phyloP scores from a whole-genome alignment of 352 stramenopile genomes.

The Globisporangium lucens region DNA sequence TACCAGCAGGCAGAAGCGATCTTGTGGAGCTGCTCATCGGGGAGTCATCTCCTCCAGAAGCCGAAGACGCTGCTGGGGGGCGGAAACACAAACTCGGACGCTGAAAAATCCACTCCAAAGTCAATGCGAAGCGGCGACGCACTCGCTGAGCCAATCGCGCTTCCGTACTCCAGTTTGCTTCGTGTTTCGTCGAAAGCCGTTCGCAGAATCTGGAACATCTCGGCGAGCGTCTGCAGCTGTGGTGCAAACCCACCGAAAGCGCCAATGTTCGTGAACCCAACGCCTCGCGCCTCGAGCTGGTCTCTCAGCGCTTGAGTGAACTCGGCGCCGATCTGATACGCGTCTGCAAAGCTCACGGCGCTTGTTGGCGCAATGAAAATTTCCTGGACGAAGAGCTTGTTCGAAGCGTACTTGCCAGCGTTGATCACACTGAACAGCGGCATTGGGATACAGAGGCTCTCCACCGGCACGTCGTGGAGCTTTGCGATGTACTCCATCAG shows the following conservation, averaged over 20 bases:
- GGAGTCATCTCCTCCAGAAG: background rate
- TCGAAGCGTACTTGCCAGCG: conserved; percentile 54
- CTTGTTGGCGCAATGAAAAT: conserved; percentile 54
- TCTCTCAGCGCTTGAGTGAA: conserved; percentile 36
- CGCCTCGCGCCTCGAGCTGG: conserved; percentile 46
- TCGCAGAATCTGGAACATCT: conserved; percentile 59
- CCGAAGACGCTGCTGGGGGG: background rate
- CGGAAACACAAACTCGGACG: conserved; percentile 47
- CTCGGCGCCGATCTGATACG: conserved; percentile 52
- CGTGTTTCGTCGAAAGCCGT: conserved; percentile 43
- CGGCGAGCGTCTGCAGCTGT: conserved; percentile 51
- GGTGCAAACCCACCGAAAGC: conserved; percentile 59
- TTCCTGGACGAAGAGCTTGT: conserved; percentile 68
- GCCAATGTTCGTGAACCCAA: conserved; percentile 60
- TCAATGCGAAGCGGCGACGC: conserved; percentile 39
- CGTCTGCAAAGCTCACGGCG: conserved; percentile 54
- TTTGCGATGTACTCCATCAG: conserved; percentile 54
- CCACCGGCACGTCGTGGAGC: conserved; percentile 38
- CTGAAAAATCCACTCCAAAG: conserved; percentile 67
- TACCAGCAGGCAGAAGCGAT: background rate
- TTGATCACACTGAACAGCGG: conserved; percentile 75
- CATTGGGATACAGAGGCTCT: conserved; percentile 60
- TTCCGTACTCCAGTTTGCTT: conserved; percentile 28
- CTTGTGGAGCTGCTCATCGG: background rate
- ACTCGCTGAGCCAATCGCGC: conserved; percentile 28